Percentiles rank a stretch among this genome's conserved stretches.
These are phyloP conservation scores for Eucalyptus cloeziana DNA, from an alignment of 345 rosid genomes.

Conservation along the genomic window DNA sequence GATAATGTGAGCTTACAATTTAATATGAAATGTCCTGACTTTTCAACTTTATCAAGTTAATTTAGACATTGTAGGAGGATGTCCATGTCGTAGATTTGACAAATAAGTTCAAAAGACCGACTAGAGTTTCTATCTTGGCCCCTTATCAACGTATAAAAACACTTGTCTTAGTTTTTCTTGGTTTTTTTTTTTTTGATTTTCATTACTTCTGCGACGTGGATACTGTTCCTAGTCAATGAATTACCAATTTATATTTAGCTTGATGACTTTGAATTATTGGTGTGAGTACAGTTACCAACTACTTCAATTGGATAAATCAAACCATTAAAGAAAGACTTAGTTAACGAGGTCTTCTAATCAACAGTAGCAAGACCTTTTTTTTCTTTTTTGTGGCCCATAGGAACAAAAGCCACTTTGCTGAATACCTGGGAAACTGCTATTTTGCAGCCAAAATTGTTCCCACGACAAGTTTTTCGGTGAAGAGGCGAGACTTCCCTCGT, in stretches of 20 bases:
- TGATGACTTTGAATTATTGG: too few relatives aligned
- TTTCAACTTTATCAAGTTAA: too few relatives aligned
- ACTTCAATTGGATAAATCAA: too few relatives aligned
- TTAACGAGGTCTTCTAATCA: too few relatives aligned
- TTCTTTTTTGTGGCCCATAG: rapidly evolving
- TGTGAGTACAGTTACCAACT: too few relatives aligned
- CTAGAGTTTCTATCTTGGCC: neutral
- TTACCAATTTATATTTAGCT: too few relatives aligned
- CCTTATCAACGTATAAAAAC: neutral
- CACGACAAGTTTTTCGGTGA: neutral
- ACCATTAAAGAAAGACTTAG: too few relatives aligned
- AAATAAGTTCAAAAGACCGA: neutral
- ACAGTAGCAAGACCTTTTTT: neutral
- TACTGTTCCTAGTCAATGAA: too few relatives aligned
- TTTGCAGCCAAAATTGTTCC: neutral
- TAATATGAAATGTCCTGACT: neutral
- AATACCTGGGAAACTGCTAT: neutral
- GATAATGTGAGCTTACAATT: neutral
- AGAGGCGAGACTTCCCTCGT: neutral
- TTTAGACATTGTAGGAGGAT: neutral
- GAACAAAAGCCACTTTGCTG: neutral
- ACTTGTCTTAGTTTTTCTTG: neutral
- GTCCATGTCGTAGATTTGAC: too few relatives aligned
- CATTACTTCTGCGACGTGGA: too few relatives aligned
- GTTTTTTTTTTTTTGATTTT: too few relatives aligned